Conservation (phyloP, 139 green algal genomes). For the Chlamydomonas incerta region DNA sequence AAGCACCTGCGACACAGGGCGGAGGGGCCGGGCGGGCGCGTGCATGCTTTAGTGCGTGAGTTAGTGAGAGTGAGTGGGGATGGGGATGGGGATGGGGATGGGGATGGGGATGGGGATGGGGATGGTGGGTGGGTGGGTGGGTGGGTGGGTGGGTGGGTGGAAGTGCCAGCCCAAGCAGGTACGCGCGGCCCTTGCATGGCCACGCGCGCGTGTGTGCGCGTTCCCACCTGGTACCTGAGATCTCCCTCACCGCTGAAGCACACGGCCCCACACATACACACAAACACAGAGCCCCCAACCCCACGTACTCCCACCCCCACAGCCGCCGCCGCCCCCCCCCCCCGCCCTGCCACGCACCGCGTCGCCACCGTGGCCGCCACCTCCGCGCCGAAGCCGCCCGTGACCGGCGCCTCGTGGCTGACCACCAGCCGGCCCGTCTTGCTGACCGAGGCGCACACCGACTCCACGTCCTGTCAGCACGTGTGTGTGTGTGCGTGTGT, state of each 20-base stretch:
- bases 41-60: no score
- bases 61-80: no score
- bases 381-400: conserved; percentile 87
- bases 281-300: no score
- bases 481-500: neutral
- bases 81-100: neutral
- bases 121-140: neutral
- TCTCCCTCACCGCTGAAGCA: no score
- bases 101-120: neutral
- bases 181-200: no score
- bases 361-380: conserved; percentile 72
- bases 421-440: conserved; percentile 86
- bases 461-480: conserved; percentile 61
- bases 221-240: no score
- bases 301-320: no score
- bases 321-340: neutral
- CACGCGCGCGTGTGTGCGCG: no score
- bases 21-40: no score
- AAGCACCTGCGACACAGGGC: conserved; percentile 31
- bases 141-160: neutral
- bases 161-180: no score
- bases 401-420: conserved; percentile 92
- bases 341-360: conserved; percentile 32
- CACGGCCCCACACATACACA: no score
- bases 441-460: conserved; percentile 66